These are phyloP conservation scores for Sclerotinia minor DNA, from an alignment of 2,329 filamentous ascomycete species.

Conservation along the genomic window DNA sequence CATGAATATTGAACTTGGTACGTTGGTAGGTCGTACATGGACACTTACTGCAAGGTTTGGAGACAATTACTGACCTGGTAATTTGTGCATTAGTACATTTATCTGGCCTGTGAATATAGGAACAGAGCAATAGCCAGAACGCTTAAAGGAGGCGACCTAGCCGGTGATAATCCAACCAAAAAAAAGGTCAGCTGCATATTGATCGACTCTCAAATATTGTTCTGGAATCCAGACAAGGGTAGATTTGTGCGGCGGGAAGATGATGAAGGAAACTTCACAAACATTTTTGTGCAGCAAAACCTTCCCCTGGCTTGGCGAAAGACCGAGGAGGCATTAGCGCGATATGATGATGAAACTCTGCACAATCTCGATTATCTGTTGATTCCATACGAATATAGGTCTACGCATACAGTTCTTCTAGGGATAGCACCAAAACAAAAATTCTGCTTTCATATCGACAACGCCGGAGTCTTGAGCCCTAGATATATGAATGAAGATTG, in stretches of 20 bases:
- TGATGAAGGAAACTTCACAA: too few relatives aligned
- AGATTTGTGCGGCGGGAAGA: rapidly evolving
- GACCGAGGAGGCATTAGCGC: not conserved
- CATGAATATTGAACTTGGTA: not conserved
- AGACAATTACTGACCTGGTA: not conserved
- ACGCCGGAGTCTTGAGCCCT: not conserved
- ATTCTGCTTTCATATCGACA: conserved; percentile 17
- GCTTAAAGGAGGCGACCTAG: conserved; percentile 7
- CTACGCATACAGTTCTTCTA: not conserved
- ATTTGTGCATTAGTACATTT: not conserved
- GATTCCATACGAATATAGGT: not conserved
- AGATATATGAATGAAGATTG: not conserved
- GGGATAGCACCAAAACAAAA: conserved; percentile 18
- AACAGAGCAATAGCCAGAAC: conserved; percentile 13
- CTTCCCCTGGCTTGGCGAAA: not conserved
- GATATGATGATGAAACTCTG: conserved; percentile 5
- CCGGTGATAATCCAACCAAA: not conserved
- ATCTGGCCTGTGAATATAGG: conserved; percentile 9
- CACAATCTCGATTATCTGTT: conserved; percentile 15
- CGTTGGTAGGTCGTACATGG: not conserved
- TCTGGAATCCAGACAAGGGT: not conserved
- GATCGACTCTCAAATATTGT: conserved; percentile 9
- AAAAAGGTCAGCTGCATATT: conserved; percentile 6
- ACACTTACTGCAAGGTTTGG: not conserved
- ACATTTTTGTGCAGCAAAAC: not conserved